A percentile compares a stretch with the other conserved stretches of the same genome.
Conservation (phyloP, 2,329 filamentous ascomycete genomes). For the Sarocladium kiliense region DNA sequence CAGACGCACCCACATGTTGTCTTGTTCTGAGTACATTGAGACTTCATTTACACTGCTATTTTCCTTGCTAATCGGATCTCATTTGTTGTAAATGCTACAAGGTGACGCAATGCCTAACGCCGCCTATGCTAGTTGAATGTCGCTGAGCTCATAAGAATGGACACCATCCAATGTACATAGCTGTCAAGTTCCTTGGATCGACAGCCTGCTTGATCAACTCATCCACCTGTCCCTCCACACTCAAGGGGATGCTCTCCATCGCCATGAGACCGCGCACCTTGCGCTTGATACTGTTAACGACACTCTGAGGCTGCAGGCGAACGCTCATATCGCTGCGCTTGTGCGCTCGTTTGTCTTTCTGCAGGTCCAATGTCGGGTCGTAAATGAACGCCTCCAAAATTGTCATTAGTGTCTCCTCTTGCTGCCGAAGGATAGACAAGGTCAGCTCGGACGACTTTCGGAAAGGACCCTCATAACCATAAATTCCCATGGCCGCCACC, state of each 20-base stretch:
- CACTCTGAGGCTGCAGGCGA: conserved; percentile 59
- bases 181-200: conserved; percentile 70
- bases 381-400: conserved; percentile 96
- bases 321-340: conserved; percentile 35
- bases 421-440: conserved; percentile 74
- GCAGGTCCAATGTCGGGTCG: conserved; percentile 90
- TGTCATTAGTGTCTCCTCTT: conserved; percentile 95
- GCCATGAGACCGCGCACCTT: conserved; percentile 82
- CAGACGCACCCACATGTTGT: no score
- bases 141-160: conserved; percentile 42
- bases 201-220: conserved; percentile 86
- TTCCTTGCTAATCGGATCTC: no score
- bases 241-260: conserved; percentile 85
- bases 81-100: no score
- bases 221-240: conserved; percentile 96
- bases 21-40: no score
- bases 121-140: background rate
- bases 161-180: conserved; percentile 97
- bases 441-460: conserved; percentile 86
- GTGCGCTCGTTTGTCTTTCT: conserved; percentile 55
- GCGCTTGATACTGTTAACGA: conserved; percentile 80
- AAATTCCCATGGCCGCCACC: conserved; percentile 93
- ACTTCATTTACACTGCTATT: no score
- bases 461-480: conserved; percentile 91
- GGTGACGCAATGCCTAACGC: conserved; percentile 1